Evolutionary conservation across 2,329 filamentous ascomycete genomes (phyloP), one percentile per base, ranked within the genome.

Genomic region (Neonectria neomacrospora): DNA sequence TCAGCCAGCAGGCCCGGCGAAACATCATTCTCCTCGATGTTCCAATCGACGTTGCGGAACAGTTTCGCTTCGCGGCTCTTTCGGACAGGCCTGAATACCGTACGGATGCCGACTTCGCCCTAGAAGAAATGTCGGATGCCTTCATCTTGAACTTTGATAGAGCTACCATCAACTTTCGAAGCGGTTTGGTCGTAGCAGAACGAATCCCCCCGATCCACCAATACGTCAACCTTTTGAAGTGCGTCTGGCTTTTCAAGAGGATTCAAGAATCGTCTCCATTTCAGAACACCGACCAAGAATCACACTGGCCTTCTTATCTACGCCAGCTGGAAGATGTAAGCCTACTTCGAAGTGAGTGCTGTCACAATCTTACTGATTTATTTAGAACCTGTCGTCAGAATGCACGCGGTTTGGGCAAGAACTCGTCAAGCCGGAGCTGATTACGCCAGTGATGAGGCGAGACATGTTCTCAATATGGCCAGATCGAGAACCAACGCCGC

Each of bases 281-380:
- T 1, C 50, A 39, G 3, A 28, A 59, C 3, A 58, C 64, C 1
- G 47, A 63, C 1, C 47, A 61, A 9, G 70, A 74, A 18, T 78
- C 76, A 2, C 76, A 78, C 34, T 78, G 76, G 76, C 76, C 76
- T n/a, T 78, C 76, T 1, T 78, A 77, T 26, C 58, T 72, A 14
- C 66, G 64, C 7, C 70, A 78, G 54, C 68, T 78, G 2, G 74
- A 78, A 60, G 71, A 77, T 41, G 76, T 77, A 52, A 69, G 75
- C 11, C 6, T 2, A 4, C 20, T 4, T 11, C 28, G 3, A 10
- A 2, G 1, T 5, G 1, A 2, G 14, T 18, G 1, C n/a, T 42
- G n/a, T 5, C 3, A 6, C 18, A 8, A 2, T 12, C 0, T 22
- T n/a, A 14, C 66, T 74, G 51, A 71, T 23, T 1, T 0, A 3